Evolutionary conservation across 2,329 filamentous ascomycete species (phyloP).

Genomic region (Monosporascus sp.): DNA sequence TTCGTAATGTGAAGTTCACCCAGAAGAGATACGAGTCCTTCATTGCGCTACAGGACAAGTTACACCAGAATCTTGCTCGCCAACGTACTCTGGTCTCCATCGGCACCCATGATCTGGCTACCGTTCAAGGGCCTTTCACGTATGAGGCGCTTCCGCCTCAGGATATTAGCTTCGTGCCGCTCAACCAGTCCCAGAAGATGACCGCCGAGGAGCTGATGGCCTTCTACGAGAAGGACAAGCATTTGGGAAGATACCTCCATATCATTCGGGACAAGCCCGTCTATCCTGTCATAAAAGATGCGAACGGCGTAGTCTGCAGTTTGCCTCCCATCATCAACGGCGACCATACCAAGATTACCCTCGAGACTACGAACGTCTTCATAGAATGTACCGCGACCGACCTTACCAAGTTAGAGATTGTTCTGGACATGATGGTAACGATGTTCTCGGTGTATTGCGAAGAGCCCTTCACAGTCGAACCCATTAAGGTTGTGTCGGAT

Average conservation of each 20-base stretch:
- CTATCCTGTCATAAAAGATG: constrained; percentile 93
- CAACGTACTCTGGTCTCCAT: constrained; percentile 94
- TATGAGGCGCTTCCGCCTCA: constrained; percentile 91
- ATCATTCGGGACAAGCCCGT: constrained; percentile 92
- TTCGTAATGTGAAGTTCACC: constrained; percentile 88
- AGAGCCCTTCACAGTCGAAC: constrained; percentile 88
- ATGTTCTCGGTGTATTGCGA: constrained; percentile 95
- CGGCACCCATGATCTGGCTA: constrained; percentile 94
- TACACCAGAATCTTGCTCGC: constrained; percentile 91
- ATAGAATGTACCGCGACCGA: constrained; percentile 97
- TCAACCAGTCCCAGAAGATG: constrained; percentile 91
- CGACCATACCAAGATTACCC: constrained; percentile 91
- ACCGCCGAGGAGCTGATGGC: constrained; percentile 83
- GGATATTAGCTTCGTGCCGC: constrained; percentile 82
- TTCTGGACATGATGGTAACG: constrained; percentile 89
- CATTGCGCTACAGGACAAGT: constrained; percentile 95
- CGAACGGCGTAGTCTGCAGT: constrained; percentile 81
- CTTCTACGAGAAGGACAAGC: constrained; percentile 92
- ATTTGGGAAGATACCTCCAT: constrained; percentile 83
- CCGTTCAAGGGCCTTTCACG: constrained; percentile 87
- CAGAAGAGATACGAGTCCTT: constrained; percentile 92
- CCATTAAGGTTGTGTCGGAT: constrained; percentile 83
- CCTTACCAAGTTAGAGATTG: constrained; percentile 92
- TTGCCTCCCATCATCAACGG: constrained; percentile 97
- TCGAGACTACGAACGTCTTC: constrained; percentile 88